Evolutionary conservation across 1,284 basidiomycete genomes (phyloP).

Genomic region (Coniferiporia sulphurascens): DNA sequence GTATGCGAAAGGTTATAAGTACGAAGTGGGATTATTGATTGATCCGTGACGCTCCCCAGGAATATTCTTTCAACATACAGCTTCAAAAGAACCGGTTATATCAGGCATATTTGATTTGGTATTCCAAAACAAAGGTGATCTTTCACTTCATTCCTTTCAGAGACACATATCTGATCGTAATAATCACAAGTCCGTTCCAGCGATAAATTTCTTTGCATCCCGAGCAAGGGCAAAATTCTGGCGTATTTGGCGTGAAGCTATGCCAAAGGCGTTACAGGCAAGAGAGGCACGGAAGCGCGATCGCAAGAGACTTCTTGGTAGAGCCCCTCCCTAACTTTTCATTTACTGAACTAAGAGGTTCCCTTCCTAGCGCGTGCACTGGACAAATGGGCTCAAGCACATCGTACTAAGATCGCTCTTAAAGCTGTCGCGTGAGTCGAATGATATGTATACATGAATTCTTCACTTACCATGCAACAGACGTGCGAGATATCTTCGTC

Average conservation of each 20-base stretch:
- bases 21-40: not conserved
- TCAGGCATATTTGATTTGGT: slow-evolving; percentile 67
- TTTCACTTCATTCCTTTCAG: not conserved
- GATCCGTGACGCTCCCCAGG: slow-evolving; percentile 36
- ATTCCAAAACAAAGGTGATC: slow-evolving; percentile 63
- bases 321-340: slow-evolving; percentile 25
- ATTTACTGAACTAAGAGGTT: slow-evolving; percentile 16
- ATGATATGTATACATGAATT: slow-evolving; percentile 16
- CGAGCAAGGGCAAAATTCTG: slow-evolving; percentile 57
- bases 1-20: slow-evolving; percentile 38
- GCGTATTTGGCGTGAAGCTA: slow-evolving; percentile 57
- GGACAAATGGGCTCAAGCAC: slow-evolving; percentile 58
- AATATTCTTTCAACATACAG: slow-evolving; percentile 52
- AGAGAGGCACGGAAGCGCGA: slow-evolving; percentile 62
- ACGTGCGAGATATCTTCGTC: slow-evolving; percentile 63
- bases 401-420: slow-evolving; percentile 64
- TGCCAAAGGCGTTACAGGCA: slow-evolving; percentile 62
- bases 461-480: slow-evolving; percentile 29
- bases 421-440: slow-evolving; percentile 73
- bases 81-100: slow-evolving; percentile 55
- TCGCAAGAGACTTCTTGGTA: slow-evolving; percentile 52
- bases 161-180: slow-evolving; percentile 19
- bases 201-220: slow-evolving; percentile 64
- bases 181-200: slow-evolving; percentile 59
- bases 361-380: slow-evolving; percentile 47